A percentile compares a stretch with the other conserved stretches of the same genome.
phyloP scores from a whole-genome alignment of 192 early-diverging fungal genomes.

The Coemansia sp. region DNA sequence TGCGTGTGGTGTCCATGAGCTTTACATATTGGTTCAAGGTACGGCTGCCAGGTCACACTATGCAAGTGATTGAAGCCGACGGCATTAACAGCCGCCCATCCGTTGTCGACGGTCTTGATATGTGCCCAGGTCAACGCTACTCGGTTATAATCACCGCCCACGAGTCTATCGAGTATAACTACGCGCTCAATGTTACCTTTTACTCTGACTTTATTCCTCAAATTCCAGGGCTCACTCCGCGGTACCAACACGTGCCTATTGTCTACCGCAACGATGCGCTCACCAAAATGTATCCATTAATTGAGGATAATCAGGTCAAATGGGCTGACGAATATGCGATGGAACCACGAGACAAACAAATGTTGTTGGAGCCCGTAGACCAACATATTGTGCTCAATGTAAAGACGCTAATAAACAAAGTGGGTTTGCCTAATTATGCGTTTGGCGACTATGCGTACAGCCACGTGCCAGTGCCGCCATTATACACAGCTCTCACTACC shows the following conservation, averaged over 20 bases:
- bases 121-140: slow-evolving; percentile 73
- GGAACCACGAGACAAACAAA: slow-evolving; percentile 43
- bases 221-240: slow-evolving; percentile 48
- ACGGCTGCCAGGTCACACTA: slow-evolving; percentile 69
- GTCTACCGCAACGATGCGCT: slow-evolving; percentile 60
- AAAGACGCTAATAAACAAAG: neutral
- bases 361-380: slow-evolving; percentile 52
- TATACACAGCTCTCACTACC: slow-evolving; percentile 64
- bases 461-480: slow-evolving; percentile 49
- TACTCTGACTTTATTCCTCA: slow-evolving; percentile 55
- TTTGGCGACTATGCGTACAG: slow-evolving; percentile 16
- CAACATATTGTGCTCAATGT: neutral
- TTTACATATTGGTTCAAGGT: slow-evolving; percentile 68
- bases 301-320: slow-evolving; percentile 13
- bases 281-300: slow-evolving; percentile 12
- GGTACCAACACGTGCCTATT: slow-evolving; percentile 56
- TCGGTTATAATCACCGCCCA: slow-evolving; percentile 75
- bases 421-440: neutral
- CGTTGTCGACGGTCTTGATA: slow-evolving; percentile 54
- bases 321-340: slow-evolving; percentile 3
- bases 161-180: slow-evolving; percentile 60
- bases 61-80: slow-evolving; percentile 78
- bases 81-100: slow-evolving; percentile 62
- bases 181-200: slow-evolving; percentile 60
- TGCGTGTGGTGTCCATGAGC: slow-evolving; percentile 78